phyloP scores from a whole-genome alignment of 1,284 basidiomycete species.

The Ustilago hordei region DNA sequence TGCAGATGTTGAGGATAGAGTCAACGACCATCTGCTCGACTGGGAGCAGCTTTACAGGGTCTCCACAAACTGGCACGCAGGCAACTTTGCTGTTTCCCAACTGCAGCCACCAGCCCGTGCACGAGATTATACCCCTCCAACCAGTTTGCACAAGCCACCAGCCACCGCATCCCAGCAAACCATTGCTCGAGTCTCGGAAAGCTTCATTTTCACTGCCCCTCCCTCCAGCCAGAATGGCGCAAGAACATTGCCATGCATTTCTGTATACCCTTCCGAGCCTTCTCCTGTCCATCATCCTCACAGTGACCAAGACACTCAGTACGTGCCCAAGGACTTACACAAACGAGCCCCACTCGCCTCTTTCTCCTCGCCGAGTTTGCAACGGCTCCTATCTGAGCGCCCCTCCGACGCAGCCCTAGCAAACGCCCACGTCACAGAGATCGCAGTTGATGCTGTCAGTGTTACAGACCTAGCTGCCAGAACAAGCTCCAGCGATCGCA shows the following conservation, averaged over 20 bases:
- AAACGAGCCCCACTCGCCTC: conserved; percentile 4
- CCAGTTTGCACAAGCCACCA: background rate
- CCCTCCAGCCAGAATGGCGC: background rate
- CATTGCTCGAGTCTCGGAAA: conserved; percentile 33
- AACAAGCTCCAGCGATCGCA: background rate
- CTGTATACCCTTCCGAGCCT: conserved; percentile 21
- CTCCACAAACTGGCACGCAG: conserved; percentile 47
- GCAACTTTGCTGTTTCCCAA: conserved; percentile 41
- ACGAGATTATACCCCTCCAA: background rate
- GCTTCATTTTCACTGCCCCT: conserved; percentile 34
- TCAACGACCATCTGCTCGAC: conserved; percentile 27
- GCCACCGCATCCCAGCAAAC: conserved; percentile 8
- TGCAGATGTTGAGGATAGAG: background rate
- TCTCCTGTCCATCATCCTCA: background rate
- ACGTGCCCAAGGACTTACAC: conserved; percentile 21
- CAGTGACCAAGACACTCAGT: background rate
- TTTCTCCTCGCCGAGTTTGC: conserved; percentile 20
- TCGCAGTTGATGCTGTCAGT: conserved; percentile 28
- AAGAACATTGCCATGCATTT: conserved; percentile 4
- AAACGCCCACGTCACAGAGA: conserved; percentile 23
- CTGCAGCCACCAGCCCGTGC: conserved; percentile 7
- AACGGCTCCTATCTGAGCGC: background rate
- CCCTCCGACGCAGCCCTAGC: background rate
- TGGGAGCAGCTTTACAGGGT: conserved; percentile 51
- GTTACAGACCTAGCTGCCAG: background rate